These are phyloP conservation scores for Cyathus striatus DNA, from an alignment of 768 basidiomycete genomes.

Conservation along the genomic window DNA sequence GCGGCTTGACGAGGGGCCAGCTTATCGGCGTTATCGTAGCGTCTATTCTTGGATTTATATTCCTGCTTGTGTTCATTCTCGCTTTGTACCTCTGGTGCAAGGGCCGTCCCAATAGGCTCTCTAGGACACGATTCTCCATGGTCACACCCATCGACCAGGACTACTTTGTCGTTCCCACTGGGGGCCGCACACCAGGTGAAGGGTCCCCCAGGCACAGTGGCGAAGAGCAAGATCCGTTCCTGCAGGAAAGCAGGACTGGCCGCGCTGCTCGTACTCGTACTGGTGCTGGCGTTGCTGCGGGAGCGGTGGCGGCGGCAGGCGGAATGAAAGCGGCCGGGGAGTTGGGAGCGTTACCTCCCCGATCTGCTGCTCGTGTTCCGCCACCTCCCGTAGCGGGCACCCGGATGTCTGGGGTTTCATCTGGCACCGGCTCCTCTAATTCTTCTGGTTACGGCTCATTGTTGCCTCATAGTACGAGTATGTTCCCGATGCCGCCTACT, in stretches of 20 bases:
- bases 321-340: constrained; percentile 10
- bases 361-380: constrained; percentile 27
- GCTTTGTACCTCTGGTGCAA: constrained; percentile 41
- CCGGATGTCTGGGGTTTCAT: not conserved
- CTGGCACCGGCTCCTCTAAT: constrained; percentile 13
- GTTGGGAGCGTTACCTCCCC: constrained; percentile 17
- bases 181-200: constrained; percentile 44
- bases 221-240: constrained; percentile 65
- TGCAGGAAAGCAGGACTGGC: constrained; percentile 29
- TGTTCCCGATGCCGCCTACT: too few species aligned
- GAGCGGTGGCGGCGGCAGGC: too few species aligned
- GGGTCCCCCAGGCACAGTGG: constrained; percentile 67
- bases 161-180: constrained; percentile 33
- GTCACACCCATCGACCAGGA: constrained; percentile 30
- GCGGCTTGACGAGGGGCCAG: constrained; percentile 30
- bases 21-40: constrained; percentile 57
- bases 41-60: constrained; percentile 52
- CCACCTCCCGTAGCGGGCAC: not conserved
- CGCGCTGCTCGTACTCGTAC: constrained; percentile 4
- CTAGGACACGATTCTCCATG: constrained; percentile 18
- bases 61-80: constrained; percentile 49
- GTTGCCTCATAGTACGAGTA: constrained; percentile 22
- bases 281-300: constrained; percentile 5
- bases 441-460: constrained; percentile 39
- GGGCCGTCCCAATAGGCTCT: constrained; percentile 37